Percentiles rank a stretch among this genome's conserved stretches.
These are phyloP conservation scores for Fusarium musae DNA, from an alignment of 2,329 filamentous ascomycete species.

Conservation along the genomic window DNA sequence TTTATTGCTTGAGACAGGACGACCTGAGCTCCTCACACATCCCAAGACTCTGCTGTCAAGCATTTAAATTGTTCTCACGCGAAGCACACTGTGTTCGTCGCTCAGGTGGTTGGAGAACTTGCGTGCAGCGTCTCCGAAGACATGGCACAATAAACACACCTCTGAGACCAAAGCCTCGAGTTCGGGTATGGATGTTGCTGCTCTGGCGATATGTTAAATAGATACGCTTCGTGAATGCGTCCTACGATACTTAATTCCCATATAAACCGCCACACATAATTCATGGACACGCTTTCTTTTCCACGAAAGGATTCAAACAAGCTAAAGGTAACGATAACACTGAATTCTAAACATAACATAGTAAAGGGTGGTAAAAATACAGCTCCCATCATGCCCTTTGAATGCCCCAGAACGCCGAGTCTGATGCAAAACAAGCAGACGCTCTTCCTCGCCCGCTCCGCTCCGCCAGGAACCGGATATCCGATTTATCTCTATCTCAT, in stretches of 20 bases:
- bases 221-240: background rate
- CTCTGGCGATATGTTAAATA: background rate
- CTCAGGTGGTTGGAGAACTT: background rate
- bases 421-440: conserved; percentile 46
- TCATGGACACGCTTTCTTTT: conserved; percentile 15
- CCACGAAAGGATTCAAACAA: conserved; percentile 21
- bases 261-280: background rate
- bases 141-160: background rate
- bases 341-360: conserved; percentile 19
- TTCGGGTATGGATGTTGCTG: background rate
- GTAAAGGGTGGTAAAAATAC: conserved; percentile 26
- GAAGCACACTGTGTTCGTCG: background rate
- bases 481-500: conserved; percentile 20
- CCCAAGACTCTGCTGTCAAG: background rate
- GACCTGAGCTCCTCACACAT: background rate
- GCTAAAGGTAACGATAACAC: conserved; percentile 17
- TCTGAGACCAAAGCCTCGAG: background rate
- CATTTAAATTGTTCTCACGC: background rate
- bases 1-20: background rate
- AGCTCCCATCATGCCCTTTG: conserved; percentile 45
- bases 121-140: background rate
- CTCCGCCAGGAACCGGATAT: conserved; percentile 32
- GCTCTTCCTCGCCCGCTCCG: conserved; percentile 32
- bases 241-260: background rate
- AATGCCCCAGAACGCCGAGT: conserved; percentile 46